Evolutionary conservation across 306 rosid species (phyloP).

Genomic region (Rosa chinensis): DNA sequence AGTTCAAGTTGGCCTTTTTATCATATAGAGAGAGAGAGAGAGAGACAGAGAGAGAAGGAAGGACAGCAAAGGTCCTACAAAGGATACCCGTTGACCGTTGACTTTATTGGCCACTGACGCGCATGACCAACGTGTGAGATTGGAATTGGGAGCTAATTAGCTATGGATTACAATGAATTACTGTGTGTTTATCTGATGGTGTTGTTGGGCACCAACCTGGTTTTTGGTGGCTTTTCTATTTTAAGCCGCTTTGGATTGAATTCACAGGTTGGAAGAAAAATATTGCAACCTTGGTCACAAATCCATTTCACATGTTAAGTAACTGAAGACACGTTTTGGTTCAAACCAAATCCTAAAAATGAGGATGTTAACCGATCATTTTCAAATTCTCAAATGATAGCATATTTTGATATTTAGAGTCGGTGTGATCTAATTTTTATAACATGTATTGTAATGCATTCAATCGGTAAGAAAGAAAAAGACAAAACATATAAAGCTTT

Average conservation of each 20-base stretch:
- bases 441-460: too few relatives aligned
- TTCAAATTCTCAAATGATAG: background rate
- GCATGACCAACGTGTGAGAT: conserved; percentile 45
- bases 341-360: background rate
- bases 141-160: background rate
- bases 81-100: conserved; percentile 43
- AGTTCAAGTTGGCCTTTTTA: conserved; percentile 23
- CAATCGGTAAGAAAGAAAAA: too few relatives aligned
- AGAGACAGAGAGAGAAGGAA: background rate
- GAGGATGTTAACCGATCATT: background rate
- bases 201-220: conserved; percentile 8
- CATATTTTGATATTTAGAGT: too few relatives aligned
- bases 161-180: conserved; percentile 25
- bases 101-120: conserved; percentile 30
- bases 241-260: background rate
- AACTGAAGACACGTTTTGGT: background rate
- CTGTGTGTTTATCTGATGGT: background rate
- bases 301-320: background rate
- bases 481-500: too few relatives aligned
- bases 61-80: background rate
- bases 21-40: background rate
- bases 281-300: background rate
- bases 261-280: background rate
- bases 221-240: background rate
- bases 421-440: too few relatives aligned